These are phyloP conservation scores for Lactuca sativa DNA, from an alignment of 129 eudicot genomes.

Conservation along the genomic window DNA sequence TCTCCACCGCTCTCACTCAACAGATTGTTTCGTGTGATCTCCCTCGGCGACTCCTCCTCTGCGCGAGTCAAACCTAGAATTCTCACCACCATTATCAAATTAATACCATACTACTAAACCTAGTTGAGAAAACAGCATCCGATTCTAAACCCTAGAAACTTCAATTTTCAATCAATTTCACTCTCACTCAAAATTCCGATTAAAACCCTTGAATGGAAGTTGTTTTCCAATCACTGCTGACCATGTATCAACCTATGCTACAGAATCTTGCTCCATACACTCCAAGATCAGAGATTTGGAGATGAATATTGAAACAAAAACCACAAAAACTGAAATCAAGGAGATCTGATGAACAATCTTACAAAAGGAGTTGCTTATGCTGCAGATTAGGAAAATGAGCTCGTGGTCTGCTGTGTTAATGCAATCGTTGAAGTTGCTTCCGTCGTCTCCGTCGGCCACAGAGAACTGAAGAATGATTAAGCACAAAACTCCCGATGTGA, in stretches of 20 bases:
- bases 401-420: constrained; percentile 7
- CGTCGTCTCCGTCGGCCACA: constrained; percentile 33
- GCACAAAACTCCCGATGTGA: constrained; percentile 36
- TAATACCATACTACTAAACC: constrained; percentile 36
- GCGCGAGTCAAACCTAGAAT: constrained; percentile 72
- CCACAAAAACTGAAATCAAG: constrained; percentile 11
- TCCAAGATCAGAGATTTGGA: constrained; percentile 29
- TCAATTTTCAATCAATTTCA: constrained; percentile 26
- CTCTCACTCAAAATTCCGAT: constrained; percentile 22
- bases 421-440: constrained; percentile 27
- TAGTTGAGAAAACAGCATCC: constrained; percentile 33
- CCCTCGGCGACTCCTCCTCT: constrained; percentile 84
- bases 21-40: constrained; percentile 72
- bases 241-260: constrained; percentile 8
- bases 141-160: constrained; percentile 43
- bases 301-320: constrained; percentile 7
- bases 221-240: constrained; percentile 1
- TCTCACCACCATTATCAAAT: constrained; percentile 71
- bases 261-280: constrained; percentile 13
- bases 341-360: constrained; percentile 38
- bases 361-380: constrained; percentile 27
- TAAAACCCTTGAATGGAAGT: constrained; percentile 31
- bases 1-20: constrained; percentile 82
- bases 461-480: constrained; percentile 35
- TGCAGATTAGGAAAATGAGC: constrained; percentile 24